Percentiles rank a stretch among this genome's conserved stretches.
Conservation (phyloP, 1,284 basidiomycete genomes). For the Rhodotorula sp. region DNA sequence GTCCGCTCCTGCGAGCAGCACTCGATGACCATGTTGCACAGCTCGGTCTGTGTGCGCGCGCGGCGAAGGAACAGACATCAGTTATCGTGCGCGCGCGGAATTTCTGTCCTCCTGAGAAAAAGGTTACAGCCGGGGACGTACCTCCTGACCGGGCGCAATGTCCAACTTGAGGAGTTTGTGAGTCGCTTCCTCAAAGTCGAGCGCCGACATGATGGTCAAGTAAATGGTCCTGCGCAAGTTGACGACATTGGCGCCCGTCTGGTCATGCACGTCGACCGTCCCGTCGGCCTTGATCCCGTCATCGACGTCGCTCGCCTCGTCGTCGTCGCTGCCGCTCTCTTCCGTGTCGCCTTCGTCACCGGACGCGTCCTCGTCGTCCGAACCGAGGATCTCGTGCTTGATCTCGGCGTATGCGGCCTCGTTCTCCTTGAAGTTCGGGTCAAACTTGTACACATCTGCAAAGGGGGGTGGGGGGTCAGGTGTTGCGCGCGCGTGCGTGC, state of each 20-base stretch:
- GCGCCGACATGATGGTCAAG: constrained; percentile 83
- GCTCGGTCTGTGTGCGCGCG: constrained; percentile 78
- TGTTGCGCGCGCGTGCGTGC: neutral
- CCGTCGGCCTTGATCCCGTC: constrained; percentile 57
- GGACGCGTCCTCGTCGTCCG: constrained; percentile 53
- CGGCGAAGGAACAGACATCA: neutral
- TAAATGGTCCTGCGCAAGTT: constrained; percentile 94
- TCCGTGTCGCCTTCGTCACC: constrained; percentile 67
- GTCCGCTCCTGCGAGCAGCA: constrained; percentile 99
- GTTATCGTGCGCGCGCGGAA: neutral
- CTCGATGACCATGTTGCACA: constrained; percentile 98
- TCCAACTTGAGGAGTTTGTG: constrained; percentile 96
- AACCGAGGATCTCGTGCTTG: constrained; percentile 88
- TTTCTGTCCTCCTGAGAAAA: too few relatives aligned
- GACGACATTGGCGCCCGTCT: constrained; percentile 91
- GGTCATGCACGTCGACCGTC: constrained; percentile 88
- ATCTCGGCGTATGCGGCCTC: constrained; percentile 92
- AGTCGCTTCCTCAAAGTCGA: constrained; percentile 97
- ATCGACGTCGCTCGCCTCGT: constrained; percentile 59
- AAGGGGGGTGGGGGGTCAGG: neutral
- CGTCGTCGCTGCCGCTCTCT: constrained; percentile 64
- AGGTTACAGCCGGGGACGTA: constrained; percentile 49
- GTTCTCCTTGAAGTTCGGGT: constrained; percentile 83
- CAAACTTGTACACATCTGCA: constrained; percentile 90
- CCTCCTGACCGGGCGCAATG: constrained; percentile 87